phyloP scores from a whole-genome alignment of 2,329 filamentous ascomycete species.

The Botryotinia calthae region DNA sequence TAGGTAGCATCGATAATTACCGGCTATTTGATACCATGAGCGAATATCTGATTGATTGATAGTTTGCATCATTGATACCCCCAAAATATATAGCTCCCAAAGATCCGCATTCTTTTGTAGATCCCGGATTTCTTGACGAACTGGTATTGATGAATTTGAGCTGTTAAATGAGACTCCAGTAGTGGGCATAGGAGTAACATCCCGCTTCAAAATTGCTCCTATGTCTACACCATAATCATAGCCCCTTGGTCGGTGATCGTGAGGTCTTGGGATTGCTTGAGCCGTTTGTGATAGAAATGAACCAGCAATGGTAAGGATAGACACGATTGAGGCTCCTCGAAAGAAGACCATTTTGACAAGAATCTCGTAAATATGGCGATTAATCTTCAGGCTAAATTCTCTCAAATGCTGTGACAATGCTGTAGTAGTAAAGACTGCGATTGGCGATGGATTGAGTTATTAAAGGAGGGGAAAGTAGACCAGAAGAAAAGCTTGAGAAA shows the following conservation, averaged over 20 bases:
- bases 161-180: conserved; percentile 22
- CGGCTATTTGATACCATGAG: conserved; percentile 36
- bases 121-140: conserved; percentile 32
- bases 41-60: conserved; percentile 28
- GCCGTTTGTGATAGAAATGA: conserved; percentile 5
- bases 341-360: background rate
- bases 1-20: conserved; percentile 19
- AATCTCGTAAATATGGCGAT: background rate
- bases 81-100: conserved; percentile 36
- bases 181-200: conserved; percentile 17
- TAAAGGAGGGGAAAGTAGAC: background rate
- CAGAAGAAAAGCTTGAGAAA: background rate
- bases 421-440: background rate
- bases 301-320: background rate
- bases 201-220: conserved; percentile 25
- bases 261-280: background rate
- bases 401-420: background rate
- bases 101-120: conserved; percentile 29
- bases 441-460: background rate
- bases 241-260: conserved; percentile 2
- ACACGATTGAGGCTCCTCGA: background rate
- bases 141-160: conserved; percentile 27
- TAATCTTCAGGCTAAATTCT: no score
- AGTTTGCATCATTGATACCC: conserved; percentile 30
- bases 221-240: conserved; percentile 30